Evolutionary conservation across 1,284 basidiomycete species (phyloP), one percentile per base, ranked within the genome.

Genomic region (Ceratobasidium sp.): DNA sequence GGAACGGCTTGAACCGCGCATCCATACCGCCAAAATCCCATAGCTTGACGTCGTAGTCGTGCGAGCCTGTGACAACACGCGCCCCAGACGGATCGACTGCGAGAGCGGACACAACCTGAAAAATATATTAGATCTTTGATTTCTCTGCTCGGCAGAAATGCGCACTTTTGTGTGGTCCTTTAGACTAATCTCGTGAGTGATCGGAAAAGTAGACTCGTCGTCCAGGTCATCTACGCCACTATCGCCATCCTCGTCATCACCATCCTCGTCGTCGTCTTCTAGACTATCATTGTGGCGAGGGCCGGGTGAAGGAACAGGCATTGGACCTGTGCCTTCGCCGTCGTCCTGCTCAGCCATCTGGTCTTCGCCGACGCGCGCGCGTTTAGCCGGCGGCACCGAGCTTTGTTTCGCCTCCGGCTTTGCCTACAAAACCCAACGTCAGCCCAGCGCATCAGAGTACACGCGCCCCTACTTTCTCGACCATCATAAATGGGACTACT

Each of bases 11-110:
- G 80, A 88, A 73, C 4, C 80, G 76, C 75, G 85, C 83, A 77
- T 92, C 92, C 96, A 99, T 99, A 7, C 97, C 97, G 77, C 96
- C 97, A 82, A 99, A 99, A 81, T 99, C 97, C 96, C 96, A 99
- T 66, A 99, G 81, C 81, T 98, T 98, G 81, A 92, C 91, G 80
- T 96, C 94, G 79, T 98, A 98, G 81, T 99, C 97, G 81, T 98
- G 92, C 18, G 92, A 92, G 11, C 97, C 97, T 1, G 94, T 93
- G 6, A 93, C 83, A 36, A 99, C 83, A 36, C 97, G 88, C 2
- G 96, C 94, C 59, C 97, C 97, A 14, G 95, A 92, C 0, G 94
- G 90, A 79, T 99, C 97, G 48, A 99, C 83, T 0, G 94, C 87
- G 30, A 99, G 83, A 0, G 96, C 95, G 4, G 95, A 94, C 25